These are phyloP conservation scores for Aspergillus sp. DNA, from an alignment of 2,329 filamentous ascomycete genomes.

Conservation along the genomic window DNA sequence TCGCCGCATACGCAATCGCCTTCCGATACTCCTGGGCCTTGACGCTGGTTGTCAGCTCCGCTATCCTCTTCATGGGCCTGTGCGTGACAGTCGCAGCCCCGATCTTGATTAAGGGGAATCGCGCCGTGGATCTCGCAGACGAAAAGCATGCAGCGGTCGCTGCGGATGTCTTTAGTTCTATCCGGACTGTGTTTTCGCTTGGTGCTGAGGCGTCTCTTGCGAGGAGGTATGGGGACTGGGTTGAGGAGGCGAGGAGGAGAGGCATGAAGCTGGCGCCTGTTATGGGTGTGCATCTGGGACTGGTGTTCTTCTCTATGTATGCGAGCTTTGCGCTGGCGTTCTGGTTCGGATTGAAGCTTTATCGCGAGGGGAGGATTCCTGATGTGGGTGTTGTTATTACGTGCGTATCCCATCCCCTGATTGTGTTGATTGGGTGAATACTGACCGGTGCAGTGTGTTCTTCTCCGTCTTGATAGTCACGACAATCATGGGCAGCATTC, in stretches of 20 bases:
- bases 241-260: constrained; percentile 35
- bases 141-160: no score
- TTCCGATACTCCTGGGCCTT: constrained; percentile 54
- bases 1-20: constrained; percentile 50
- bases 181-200: no score
- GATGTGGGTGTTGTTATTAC: constrained; percentile 8
- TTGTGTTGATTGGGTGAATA: not conserved
- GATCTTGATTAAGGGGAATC: not conserved
- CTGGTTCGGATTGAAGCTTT: constrained; percentile 39
- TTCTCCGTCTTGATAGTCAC: constrained; percentile 9
- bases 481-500: constrained; percentile 20
- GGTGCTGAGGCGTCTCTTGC: constrained; percentile 20
- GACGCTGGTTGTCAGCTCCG: constrained; percentile 50
- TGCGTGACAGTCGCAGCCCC: constrained; percentile 19
- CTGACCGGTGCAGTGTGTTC: constrained; percentile 15
- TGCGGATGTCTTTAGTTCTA: no score
- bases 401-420: no score
- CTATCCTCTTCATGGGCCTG: constrained; percentile 38
- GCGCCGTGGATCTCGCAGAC: no score
- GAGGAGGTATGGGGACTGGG: constrained; percentile 36
- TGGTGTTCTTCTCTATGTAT: constrained; percentile 38
- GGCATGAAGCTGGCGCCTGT: constrained; percentile 26
- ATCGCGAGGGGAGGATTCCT: constrained; percentile 29
- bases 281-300: constrained; percentile 30
- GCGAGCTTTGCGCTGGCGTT: constrained; percentile 35